Conservation (phyloP, 1,139 yeast genomes). For the Yamadazyma diospyri region DNA sequence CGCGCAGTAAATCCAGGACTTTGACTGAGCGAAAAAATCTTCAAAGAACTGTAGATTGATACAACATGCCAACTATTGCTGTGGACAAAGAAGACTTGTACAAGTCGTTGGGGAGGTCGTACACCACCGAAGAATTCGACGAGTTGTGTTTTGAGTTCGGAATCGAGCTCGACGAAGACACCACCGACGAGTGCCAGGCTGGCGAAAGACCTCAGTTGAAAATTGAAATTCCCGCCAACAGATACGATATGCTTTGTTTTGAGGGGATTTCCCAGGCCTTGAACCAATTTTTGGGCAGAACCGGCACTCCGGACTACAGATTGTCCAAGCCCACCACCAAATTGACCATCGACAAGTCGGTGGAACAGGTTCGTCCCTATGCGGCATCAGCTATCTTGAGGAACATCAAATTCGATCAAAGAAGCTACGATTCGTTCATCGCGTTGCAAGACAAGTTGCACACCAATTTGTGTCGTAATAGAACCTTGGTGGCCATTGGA, state of each 20-base stretch:
- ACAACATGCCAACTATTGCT: constrained; percentile 87
- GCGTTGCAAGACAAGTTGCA: constrained; percentile 95
- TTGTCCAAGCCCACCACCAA: constrained; percentile 57
- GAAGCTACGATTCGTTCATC: constrained; percentile 90
- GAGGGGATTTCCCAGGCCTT: constrained; percentile 97
- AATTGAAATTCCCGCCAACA: constrained; percentile 96
- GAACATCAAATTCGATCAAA: constrained; percentile 73
- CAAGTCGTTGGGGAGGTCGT: constrained; percentile 72
- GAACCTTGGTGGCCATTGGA: constrained; percentile 97
- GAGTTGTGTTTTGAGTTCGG: constrained; percentile 98
- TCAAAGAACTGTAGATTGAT: constrained; percentile 4
- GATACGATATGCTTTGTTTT: constrained; percentile 96
- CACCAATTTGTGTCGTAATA: constrained; percentile 91
- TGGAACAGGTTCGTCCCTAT: constrained; percentile 76
- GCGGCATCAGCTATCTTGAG: constrained; percentile 94
- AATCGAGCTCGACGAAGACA: constrained; percentile 94
- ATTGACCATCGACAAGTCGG: constrained; percentile 72
- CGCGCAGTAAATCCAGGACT: too few species aligned
- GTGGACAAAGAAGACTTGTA: constrained; percentile 93
- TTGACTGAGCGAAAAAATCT: constrained; percentile 7
- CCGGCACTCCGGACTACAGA: constrained; percentile 61
- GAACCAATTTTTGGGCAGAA: constrained; percentile 80
- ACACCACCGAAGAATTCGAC: constrained; percentile 91
- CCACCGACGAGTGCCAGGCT: constrained; percentile 72
- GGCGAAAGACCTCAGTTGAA: constrained; percentile 93